Conservation (phyloP, 306 rosid genomes). For the Clitoria ternatea region DNA sequence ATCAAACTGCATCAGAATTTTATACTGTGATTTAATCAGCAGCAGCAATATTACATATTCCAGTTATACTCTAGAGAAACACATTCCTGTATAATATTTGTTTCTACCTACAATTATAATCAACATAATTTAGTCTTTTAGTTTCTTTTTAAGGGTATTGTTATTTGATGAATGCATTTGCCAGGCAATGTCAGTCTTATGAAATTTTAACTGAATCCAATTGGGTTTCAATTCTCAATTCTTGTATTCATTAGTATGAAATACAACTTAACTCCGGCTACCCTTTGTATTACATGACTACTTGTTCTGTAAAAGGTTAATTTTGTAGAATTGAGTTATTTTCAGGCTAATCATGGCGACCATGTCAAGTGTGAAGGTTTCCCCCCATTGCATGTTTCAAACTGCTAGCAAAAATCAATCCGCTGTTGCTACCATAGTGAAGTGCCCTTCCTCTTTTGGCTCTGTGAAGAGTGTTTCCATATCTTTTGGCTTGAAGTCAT, state of each 20-base stretch:
- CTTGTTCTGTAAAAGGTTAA: slow-evolving; percentile 1
- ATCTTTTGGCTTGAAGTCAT: slow-evolving; percentile 59
- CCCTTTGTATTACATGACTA: background rate
- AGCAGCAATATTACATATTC: background rate
- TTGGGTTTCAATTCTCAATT: background rate
- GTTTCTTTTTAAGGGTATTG: slow-evolving; percentile 8
- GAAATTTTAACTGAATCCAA: background rate
- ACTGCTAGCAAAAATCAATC: slow-evolving; percentile 19
- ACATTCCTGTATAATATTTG: background rate
- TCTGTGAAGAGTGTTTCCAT: slow-evolving; percentile 44
- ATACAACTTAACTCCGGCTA: background rate
- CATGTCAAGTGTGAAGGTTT: slow-evolving; percentile 43
- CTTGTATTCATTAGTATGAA: background rate
- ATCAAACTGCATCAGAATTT: background rate
- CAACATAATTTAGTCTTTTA: background rate
- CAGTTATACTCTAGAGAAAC: background rate
- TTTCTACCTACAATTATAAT: background rate
- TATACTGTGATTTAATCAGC: background rate
- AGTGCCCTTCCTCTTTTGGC: slow-evolving; percentile 45
- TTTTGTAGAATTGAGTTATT: slow-evolving; percentile 27
- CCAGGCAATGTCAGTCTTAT: background rate
- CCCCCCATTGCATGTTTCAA: slow-evolving; percentile 42
- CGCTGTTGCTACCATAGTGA: slow-evolving; percentile 30
- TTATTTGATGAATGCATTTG: background rate
- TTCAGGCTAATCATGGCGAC: slow-evolving; percentile 54